A percentile compares a stretch with the other conserved stretches of the same genome.
phyloP scores from a whole-genome alignment of 495 filamentous ascomycete species.

The Melanomma pulvis-pyrius region DNA sequence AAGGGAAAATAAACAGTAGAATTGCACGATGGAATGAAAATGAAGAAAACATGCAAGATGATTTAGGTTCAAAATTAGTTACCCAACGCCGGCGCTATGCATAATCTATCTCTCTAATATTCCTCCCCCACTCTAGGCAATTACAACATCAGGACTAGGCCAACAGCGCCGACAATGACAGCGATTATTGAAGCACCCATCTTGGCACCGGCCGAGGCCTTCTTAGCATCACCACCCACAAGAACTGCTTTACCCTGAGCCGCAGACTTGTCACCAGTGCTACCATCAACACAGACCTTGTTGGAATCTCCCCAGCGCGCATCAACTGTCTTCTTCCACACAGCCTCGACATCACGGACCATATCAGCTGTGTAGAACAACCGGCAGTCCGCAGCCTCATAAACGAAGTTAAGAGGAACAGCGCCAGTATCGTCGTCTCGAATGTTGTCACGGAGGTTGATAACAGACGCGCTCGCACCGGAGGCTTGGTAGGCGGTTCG shows the following conservation, averaged over 20 bases:
- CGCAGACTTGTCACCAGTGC: slow-evolving; percentile 10
- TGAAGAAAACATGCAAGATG: background rate
- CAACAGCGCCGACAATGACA: slow-evolving; percentile 7
- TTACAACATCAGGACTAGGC: background rate
- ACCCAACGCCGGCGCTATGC: slow-evolving; percentile 8
- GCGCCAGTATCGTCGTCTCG: slow-evolving; percentile 22
- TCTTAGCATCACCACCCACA: background rate
- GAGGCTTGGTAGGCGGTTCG: slow-evolving; percentile 13
- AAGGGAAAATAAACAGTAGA: no score
- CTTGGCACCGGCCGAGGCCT: background rate
- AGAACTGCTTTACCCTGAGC: slow-evolving; percentile 7
- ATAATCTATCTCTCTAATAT: background rate
- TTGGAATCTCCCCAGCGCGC: slow-evolving; percentile 35
- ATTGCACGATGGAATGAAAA: no score
- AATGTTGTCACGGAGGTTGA: slow-evolving; percentile 36
- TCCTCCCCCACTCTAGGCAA: background rate
- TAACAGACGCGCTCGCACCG: slow-evolving; percentile 2
- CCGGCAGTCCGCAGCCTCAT: slow-evolving; percentile 39
- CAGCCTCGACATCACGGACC: slow-evolving; percentile 15
- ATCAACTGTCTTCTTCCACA: slow-evolving; percentile 35
- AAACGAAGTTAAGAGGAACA: slow-evolving; percentile 36
- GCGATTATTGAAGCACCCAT: background rate
- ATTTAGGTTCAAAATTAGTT: background rate
- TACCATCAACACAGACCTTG: slow-evolving; percentile 31
- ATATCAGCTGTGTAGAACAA: slow-evolving; percentile 35